A percentile compares a stretch with the other conserved stretches of the same genome.
phyloP scores from a whole-genome alignment of 2,329 filamentous ascomycete genomes.

The Fusarium avenaceum region DNA sequence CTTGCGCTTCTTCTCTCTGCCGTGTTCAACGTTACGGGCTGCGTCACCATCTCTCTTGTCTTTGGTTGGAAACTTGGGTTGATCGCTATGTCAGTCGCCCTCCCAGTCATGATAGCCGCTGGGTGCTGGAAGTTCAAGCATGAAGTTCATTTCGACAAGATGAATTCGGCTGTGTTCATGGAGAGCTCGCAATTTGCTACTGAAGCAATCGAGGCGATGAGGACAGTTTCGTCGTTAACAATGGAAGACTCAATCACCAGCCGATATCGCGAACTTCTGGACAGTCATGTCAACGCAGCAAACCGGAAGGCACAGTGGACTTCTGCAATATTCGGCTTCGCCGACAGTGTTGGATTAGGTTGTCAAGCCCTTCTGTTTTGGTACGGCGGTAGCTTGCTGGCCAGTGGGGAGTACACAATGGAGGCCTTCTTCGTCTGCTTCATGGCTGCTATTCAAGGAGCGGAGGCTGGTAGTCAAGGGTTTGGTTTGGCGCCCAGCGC shows the following conservation, averaged over 20 bases:
- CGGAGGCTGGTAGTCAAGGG: slow-evolving; percentile 55
- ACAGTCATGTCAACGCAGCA: slow-evolving; percentile 52
- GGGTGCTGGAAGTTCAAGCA: slow-evolving; percentile 59
- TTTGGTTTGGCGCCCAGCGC: slow-evolving; percentile 38
- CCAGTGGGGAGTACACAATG: slow-evolving; percentile 52
- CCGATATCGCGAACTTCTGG: slow-evolving; percentile 55
- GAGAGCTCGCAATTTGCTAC: slow-evolving; percentile 73
- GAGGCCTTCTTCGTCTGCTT: slow-evolving; percentile 68
- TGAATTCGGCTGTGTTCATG: slow-evolving; percentile 70
- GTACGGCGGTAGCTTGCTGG: slow-evolving; percentile 55
- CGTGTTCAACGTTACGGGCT: slow-evolving; percentile 51
- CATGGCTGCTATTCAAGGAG: slow-evolving; percentile 65
- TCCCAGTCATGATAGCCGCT: slow-evolving; percentile 54
- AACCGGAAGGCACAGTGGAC: slow-evolving; percentile 52
- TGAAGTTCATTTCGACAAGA: slow-evolving; percentile 68
- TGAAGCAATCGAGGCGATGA: slow-evolving; percentile 72
- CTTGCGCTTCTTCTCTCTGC: slow-evolving; percentile 49
- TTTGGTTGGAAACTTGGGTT: slow-evolving; percentile 57
- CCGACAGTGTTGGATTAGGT: slow-evolving; percentile 55
- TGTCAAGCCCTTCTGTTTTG: slow-evolving; percentile 69
- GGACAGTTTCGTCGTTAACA: slow-evolving; percentile 72
- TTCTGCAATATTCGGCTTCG: slow-evolving; percentile 53
- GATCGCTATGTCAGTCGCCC: slow-evolving; percentile 54
- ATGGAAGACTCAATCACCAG: slow-evolving; percentile 69
- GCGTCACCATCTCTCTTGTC: slow-evolving; percentile 48